phyloP scores from a whole-genome alignment of 129 eudicot species.

The Saussurea involucrata region DNA sequence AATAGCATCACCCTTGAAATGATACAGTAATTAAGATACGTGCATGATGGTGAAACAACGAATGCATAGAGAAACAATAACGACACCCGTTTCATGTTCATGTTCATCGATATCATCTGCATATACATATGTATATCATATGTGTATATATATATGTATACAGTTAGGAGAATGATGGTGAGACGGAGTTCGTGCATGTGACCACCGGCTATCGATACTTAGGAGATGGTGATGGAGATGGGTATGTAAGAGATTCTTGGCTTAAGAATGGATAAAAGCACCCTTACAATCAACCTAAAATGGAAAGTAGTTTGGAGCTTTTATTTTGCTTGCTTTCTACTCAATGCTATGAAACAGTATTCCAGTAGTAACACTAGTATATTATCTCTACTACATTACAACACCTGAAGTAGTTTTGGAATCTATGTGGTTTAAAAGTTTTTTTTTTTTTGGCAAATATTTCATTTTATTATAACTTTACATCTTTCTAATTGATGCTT shows the following conservation, averaged over 20 bases:
- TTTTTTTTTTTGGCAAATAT: not conserved
- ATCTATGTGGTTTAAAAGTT: not conserved
- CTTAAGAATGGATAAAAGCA: constrained; percentile 39
- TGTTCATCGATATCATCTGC: constrained; percentile 1
- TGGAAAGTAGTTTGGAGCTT: constrained; percentile 18
- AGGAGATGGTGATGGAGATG: constrained; percentile 16
- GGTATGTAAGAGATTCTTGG: constrained; percentile 40
- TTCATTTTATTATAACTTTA: not conserved
- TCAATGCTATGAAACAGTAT: constrained; percentile 27
- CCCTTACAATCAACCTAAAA: not conserved
- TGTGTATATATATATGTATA: not conserved
- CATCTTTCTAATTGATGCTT: not conserved
- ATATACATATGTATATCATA: constrained; percentile 7
- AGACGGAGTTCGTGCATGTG: constrained; percentile 24
- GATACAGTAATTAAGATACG: not conserved
- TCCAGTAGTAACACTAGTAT: not conserved
- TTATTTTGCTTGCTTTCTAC: constrained; percentile 51
- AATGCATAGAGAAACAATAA: constrained; percentile 16
- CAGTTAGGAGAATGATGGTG: not conserved
- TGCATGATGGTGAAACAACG: constrained; percentile 7
- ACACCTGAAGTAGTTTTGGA: constrained; percentile 2
- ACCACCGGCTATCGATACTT: constrained; percentile 22
- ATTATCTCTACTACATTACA: not conserved
- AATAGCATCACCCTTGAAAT: not conserved
- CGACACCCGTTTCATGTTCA: constrained; percentile 3